Percentiles rank a stretch among this genome's conserved stretches.
Evolutionary conservation across 352 stramenopile genomes (phyloP).

Genomic region (Phytophthora cryptogea): DNA sequence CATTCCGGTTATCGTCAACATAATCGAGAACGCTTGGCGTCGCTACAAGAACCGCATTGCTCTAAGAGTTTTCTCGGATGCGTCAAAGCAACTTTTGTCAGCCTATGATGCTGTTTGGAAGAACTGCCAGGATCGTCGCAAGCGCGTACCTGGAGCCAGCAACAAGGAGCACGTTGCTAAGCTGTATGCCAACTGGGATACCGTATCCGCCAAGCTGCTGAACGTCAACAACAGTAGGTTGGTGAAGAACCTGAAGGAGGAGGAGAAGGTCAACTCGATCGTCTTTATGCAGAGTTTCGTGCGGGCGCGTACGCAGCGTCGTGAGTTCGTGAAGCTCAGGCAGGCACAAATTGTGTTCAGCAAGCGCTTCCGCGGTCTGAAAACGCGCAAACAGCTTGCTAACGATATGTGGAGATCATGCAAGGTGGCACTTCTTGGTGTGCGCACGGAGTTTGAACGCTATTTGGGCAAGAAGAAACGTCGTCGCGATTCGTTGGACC

Average conservation of each 20-base stretch:
- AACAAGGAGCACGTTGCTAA: conserved; percentile 58
- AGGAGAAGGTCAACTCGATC: conserved; percentile 70
- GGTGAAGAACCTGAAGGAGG: conserved; percentile 52
- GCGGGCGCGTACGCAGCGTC: conserved; percentile 51
- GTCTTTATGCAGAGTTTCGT: conserved; percentile 82
- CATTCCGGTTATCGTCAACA: conserved; percentile 78
- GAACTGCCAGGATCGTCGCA: conserved; percentile 77
- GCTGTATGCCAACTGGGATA: conserved; percentile 69
- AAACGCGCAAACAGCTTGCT: conserved; percentile 74
- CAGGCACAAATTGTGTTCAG: conserved; percentile 73
- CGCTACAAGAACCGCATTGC: conserved; percentile 81
- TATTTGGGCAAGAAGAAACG: conserved; percentile 88
- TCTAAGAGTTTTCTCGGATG: conserved; percentile 59
- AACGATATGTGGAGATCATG: conserved; percentile 70
- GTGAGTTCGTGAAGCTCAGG: conserved; percentile 61
- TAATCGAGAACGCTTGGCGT: conserved; percentile 85
- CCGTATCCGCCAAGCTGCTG: conserved; percentile 56
- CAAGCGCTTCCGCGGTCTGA: conserved; percentile 76
- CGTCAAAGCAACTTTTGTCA: conserved; percentile 54
- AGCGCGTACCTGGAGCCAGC: conserved; percentile 55
- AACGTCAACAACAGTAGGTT: conserved; percentile 47
- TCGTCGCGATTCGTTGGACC: conserved; percentile 78
- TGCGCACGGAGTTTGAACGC: conserved; percentile 85
- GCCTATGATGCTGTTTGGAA: conserved; percentile 56
- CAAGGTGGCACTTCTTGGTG: conserved; percentile 72